Evolutionary conservation across 352 stramenopile genomes (phyloP).

Genomic region (Phytophthora macrochlamydospora): DNA sequence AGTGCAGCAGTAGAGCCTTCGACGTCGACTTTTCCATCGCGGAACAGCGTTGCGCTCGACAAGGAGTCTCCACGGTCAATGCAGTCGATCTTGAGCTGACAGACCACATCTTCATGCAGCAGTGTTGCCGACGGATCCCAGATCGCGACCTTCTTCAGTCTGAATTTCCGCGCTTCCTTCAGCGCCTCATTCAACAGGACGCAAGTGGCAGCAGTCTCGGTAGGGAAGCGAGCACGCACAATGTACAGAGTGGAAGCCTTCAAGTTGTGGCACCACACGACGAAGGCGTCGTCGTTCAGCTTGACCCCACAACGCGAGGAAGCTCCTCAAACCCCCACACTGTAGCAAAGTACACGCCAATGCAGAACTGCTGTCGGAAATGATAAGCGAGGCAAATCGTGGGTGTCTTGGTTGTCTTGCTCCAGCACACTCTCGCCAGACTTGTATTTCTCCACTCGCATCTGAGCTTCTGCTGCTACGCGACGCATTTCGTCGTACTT

Average conservation of each 20-base stretch:
- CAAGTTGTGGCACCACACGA: conserved; percentile 72
- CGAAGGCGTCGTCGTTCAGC: conserved; percentile 47
- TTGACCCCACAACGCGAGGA: conserved; percentile 47
- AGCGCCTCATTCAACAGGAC: conserved; percentile 42
- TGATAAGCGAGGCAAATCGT: not conserved
- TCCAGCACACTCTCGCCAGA: conserved; percentile 1
- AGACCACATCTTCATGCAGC: conserved; percentile 18
- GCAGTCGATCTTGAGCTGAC: conserved; percentile 37
- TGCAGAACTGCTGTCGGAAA: conserved; percentile 47
- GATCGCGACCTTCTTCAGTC: conserved; percentile 44
- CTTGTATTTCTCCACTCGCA: conserved; percentile 38
- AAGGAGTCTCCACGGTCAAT: conserved; percentile 53
- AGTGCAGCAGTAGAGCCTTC: conserved; percentile 1
- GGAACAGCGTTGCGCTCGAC: conserved; percentile 63
- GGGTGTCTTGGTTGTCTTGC: conserved; percentile 7
- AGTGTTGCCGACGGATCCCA: conserved; percentile 47
- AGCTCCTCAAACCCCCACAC: conserved; percentile 36
- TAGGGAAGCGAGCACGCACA: conserved; percentile 46
- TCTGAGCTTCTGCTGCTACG: conserved; percentile 45
- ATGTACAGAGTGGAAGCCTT: conserved; percentile 66
- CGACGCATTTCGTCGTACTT: conserved; percentile 47
- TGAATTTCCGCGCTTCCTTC: conserved; percentile 46
- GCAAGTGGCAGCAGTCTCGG: conserved; percentile 2
- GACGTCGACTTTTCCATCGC: not conserved
- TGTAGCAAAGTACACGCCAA: conserved; percentile 56